Conservation (phyloP, 345 rosid species). For the Arabidopsis thaliana region TAIR10.1 NC_003075.7:292001-292500, state of each 20-base stretch:
- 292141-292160: conserved; percentile 96
- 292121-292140: conserved; percentile 90
- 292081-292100: conserved; percentile 25
- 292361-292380: conserved; percentile 54
- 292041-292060: conserved; percentile 5
- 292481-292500: conserved; percentile 86
- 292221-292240: conserved; percentile 93
- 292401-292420: conserved; percentile 79
- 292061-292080: not conserved
- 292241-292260: conserved; percentile 86
- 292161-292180: conserved; percentile 92
- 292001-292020: conserved; percentile 93
- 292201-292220: conserved; percentile 90
- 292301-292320: not conserved
- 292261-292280: conserved; percentile 86
- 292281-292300: conserved; percentile 91
- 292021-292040: not conserved
- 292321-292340: not conserved
- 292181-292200: conserved; percentile 91
- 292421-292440: conserved; percentile 60
- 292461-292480: conserved; percentile 87
- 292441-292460: conserved; percentile 89
- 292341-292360: conserved; percentile 10
- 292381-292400: conserved; percentile 83
- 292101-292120: conserved; percentile 88